Conservation (phyloP, 768 basidiomycete genomes). For the Rhizopogon vinicolor region DNA sequence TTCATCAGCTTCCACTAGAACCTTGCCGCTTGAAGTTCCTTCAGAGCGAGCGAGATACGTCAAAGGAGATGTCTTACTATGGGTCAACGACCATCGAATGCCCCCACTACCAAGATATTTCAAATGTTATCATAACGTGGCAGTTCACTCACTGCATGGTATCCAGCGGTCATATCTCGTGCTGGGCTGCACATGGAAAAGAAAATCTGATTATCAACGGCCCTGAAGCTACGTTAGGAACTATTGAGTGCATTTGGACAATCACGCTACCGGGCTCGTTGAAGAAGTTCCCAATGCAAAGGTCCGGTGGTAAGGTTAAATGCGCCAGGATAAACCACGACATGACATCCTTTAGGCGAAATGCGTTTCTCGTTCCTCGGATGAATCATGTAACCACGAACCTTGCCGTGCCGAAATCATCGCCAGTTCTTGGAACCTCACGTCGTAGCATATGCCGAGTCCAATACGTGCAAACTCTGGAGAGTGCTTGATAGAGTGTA, state of each 20-base stretch:
- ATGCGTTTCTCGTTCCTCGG: background rate
- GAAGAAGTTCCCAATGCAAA: slow-evolving; percentile 92
- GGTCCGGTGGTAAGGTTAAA: slow-evolving; percentile 97
- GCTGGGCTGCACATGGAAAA: slow-evolving; percentile 96
- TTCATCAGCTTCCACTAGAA: slow-evolving; percentile 71
- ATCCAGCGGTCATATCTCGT: slow-evolving; percentile 71
- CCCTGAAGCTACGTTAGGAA: slow-evolving; percentile 41
- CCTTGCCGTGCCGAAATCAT: slow-evolving; percentile 88
- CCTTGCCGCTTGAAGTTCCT: slow-evolving; percentile 52
- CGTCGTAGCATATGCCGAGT: slow-evolving; percentile 94
- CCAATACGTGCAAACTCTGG: slow-evolving; percentile 96
- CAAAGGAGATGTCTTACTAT: slow-evolving; percentile 46
- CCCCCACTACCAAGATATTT: slow-evolving; percentile 57
- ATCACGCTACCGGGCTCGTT: slow-evolving; percentile 62
- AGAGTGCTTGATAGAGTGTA: background rate
- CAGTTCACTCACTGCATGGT: slow-evolving; percentile 70
- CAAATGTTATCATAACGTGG: background rate
- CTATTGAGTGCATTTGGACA: background rate
- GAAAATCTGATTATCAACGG: slow-evolving; percentile 96
- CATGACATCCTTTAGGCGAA: slow-evolving; percentile 62
- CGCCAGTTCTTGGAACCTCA: slow-evolving; percentile 91
- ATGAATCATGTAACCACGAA: slow-evolving; percentile 19
- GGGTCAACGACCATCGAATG: slow-evolving; percentile 92
- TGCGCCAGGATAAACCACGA: slow-evolving; percentile 89
- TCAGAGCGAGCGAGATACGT: background rate